These are phyloP conservation scores for Incumbomyces lentus DNA, from an alignment of 2,329 filamentous ascomycete genomes.

Conservation along the genomic window DNA sequence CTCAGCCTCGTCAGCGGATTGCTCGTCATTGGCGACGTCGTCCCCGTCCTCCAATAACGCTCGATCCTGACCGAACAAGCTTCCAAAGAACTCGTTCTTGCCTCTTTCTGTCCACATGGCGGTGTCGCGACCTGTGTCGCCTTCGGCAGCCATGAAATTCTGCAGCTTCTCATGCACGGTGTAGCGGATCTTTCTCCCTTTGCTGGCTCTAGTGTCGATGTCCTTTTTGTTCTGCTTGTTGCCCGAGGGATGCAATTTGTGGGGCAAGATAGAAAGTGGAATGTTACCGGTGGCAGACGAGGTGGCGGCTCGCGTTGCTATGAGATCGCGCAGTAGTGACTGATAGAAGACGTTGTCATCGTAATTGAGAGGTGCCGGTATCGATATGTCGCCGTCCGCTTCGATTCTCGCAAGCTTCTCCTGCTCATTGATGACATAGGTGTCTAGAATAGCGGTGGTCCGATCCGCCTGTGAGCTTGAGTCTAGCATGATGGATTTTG, in stretches of 20 bases:
- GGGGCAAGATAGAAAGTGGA: constrained; percentile 26
- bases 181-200: constrained; percentile 87
- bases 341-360: constrained; percentile 96
- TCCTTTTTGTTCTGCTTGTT: constrained; percentile 51
- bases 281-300: constrained; percentile 35
- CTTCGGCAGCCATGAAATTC: constrained; percentile 80
- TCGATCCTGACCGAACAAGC: constrained; percentile 61
- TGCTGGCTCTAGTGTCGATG: constrained; percentile 89
- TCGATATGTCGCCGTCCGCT: constrained; percentile 20
- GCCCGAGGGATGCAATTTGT: constrained; percentile 31
- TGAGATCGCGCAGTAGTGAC: constrained; percentile 78
- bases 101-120: constrained; percentile 70
- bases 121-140: constrained; percentile 47
- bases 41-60: constrained; percentile 44
- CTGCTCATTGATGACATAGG: constrained; percentile 33
- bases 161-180: constrained; percentile 94
- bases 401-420: constrained; percentile 33
- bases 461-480: constrained; percentile 39
- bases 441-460: constrained; percentile 35
- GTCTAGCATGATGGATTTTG: constrained; percentile 50
- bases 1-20: constrained; percentile 16
- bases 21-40: constrained; percentile 20
- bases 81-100: constrained; percentile 65
- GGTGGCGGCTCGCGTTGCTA: constrained; percentile 62
- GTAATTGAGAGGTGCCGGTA: constrained; percentile 51